These are phyloP conservation scores for Erodium trifolium DNA, from an alignment of 441 rosid species.

Conservation along the genomic window DNA sequence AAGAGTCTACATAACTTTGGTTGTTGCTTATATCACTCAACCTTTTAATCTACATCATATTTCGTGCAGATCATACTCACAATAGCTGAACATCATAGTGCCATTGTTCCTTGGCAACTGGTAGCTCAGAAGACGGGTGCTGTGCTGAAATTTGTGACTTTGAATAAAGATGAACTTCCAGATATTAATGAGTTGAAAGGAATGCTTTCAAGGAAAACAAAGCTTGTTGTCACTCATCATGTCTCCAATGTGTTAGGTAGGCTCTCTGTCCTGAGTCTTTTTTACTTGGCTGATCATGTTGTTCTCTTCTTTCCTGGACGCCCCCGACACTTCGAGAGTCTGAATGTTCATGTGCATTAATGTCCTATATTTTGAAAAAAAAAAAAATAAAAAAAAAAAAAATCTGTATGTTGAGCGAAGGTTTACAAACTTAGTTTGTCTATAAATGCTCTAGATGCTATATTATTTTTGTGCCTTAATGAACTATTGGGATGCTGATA, in stretches of 20 bases:
- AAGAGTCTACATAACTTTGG: background rate
- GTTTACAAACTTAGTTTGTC: background rate
- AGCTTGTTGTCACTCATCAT: constrained; percentile 73
- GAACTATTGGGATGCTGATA: background rate
- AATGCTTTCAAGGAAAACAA: constrained; percentile 54
- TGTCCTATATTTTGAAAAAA: background rate
- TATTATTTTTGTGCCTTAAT: background rate
- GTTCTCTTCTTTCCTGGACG: background rate
- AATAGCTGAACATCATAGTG: constrained; percentile 84
- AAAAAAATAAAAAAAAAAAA: too few species aligned
- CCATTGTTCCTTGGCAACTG: constrained; percentile 92
- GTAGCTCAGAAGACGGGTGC: constrained; percentile 76
- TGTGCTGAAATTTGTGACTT: constrained; percentile 45
- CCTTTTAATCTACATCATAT: background rate
- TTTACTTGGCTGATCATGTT: background rate
- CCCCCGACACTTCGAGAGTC: too few species aligned
- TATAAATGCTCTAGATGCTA: background rate
- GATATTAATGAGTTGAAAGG: constrained; percentile 45
- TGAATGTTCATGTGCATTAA: background rate
- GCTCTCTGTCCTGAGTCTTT: constrained; percentile 2
- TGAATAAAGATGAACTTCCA: constrained; percentile 62
- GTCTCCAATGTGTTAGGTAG: constrained; percentile 80
- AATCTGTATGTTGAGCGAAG: background rate
- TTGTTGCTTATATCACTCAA: background rate
- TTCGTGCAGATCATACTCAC: constrained; percentile 57